Percentiles rank a stretch among this genome's conserved stretches.
Conservation (phyloP, 2,329 filamentous ascomycete genomes). For the Monilinia fructicola region DNA sequence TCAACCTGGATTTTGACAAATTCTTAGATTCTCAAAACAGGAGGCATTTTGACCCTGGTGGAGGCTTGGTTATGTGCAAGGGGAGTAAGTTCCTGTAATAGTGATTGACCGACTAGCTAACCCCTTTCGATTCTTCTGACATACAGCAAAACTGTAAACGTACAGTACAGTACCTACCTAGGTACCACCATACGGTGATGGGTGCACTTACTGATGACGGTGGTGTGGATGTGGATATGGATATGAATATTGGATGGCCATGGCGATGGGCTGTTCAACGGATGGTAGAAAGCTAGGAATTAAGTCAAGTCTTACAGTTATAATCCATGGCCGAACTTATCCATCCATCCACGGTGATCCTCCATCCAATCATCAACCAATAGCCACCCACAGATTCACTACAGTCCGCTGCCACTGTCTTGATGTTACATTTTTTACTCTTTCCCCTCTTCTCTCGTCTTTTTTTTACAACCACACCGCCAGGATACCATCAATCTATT, state of each 20-base stretch:
- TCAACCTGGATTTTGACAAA: neutral
- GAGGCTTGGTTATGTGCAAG: neutral
- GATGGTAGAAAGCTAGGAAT: constrained; percentile 4
- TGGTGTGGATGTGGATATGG: constrained; percentile 5
- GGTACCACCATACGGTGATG: constrained; percentile 1
- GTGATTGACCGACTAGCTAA: constrained; percentile 16
- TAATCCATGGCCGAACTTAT: constrained; percentile 8
- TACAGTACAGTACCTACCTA: constrained; percentile 4
- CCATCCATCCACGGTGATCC: too few species aligned
- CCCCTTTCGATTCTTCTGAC: constrained; percentile 10
- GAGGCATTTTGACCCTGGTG: neutral
- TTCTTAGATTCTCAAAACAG: neutral
- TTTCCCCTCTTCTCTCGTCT: constrained; percentile 8
- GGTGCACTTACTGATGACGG: neutral
- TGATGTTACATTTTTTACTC: neutral
- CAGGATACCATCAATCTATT: neutral
- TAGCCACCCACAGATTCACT: neutral
- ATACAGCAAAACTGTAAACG: constrained; percentile 3
- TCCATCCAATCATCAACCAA: constrained; percentile 1
- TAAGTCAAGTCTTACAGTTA: too few species aligned
- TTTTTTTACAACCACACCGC: constrained; percentile 15
- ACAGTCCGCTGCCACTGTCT: neutral
- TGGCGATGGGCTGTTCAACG: too few species aligned
- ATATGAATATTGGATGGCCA: neutral
- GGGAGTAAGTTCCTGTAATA: neutral